Base-by-base conservation (phyloP, 1,284 basidiomycete genomes). In the Porodaedalea pini region DNA sequence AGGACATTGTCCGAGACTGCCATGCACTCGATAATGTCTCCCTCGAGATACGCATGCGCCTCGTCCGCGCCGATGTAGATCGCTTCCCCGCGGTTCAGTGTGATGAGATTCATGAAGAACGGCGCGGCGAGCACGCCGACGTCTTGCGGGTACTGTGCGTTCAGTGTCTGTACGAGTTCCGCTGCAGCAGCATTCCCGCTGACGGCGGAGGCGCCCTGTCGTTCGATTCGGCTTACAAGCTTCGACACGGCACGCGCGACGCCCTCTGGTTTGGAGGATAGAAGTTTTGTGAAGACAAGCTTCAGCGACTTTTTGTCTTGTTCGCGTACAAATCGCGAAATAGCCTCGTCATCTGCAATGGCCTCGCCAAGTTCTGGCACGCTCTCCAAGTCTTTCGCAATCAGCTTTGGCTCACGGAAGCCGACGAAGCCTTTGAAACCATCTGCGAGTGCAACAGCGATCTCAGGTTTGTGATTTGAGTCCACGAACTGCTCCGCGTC, bases 21-120 rank as follows among this genome's bases (percentile, higher is more conserved):
- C 71, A 73, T 73, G 60, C 71, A 70, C 58, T 72, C 71, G 58
- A 73, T 68, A 51, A 73, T 73, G 32, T 73, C 70, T n/a, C 82
- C 82, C 25, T 75, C 74, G 54, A 88, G 75, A 67, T 86, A 88
- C 3, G 84, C 85, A 64, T 87, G 85, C 5, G 83, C 83, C 68
- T 85, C 80, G 67, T 85, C 79, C 2, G 83, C 83, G 44, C 78
- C 76, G 19, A 87, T 70, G 70, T 84, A 86, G 50, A 83, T 74
- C 2, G 81, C 83, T 62, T 86, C 74, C 2, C 85, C 84, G 1
- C 73, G 72, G 59, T 80, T 68, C 19, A 86, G 70, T 51, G 76
- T 69, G 27, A 85, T 75, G 23, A 84, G 75, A 68, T 86, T 86
- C 65, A 88, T 73, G 53, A 86, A 63, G 68, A 83, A 86, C 1